Evolutionary conservation across 495 filamentous ascomycete genomes (phyloP), one percentile per base, ranked within the genome.

Genomic region (Cercophora newfieldiana): DNA sequence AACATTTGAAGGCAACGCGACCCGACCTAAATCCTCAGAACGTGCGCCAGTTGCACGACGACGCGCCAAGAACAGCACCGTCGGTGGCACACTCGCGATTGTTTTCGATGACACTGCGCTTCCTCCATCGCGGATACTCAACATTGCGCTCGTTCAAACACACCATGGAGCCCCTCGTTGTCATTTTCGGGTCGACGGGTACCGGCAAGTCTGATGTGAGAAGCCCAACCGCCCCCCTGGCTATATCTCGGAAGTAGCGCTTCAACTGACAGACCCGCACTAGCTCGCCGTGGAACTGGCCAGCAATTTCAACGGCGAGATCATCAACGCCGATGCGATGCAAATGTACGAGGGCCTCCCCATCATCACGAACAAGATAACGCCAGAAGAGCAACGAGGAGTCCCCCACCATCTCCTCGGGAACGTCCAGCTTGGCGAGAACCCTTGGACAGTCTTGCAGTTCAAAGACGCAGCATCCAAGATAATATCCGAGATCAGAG

Each of bases 281-380:
- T 68, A 98, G 94, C 90, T 99, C 68, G 96, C 96, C 59, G 91
- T 99, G 8, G 91, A 96, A 54, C 75, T 99, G 29, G 95, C 96
- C 3, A 81, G 82, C 37, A 84, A 83, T 33, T 94, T 91, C 78
- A 90, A 96, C 76, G 96, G 96, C 68, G 96, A 99, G 78, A 86
- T 99, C 60, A 92, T 99, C 81, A 99, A 99, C 74, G 93, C 91
- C 58, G 96, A 99, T 80, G 95, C 95, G n/a, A 95, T 99, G 91
- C 96, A 98, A 75, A 89, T 99, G 84, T 99, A 99, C 71, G 82
- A 87, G 33, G 96, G 94, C 8, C 81, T 99, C 21, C 93, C 95
- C 0, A 90, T 98, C 67, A 94, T 97, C 62, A 99, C 96, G 19
- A 99, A 99, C 77, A 94, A 98, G 73, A 88, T 97, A 66, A 82